Conservation (phyloP, 2,329 filamentous ascomycete species). For the Bipolaris cookei region DNA sequence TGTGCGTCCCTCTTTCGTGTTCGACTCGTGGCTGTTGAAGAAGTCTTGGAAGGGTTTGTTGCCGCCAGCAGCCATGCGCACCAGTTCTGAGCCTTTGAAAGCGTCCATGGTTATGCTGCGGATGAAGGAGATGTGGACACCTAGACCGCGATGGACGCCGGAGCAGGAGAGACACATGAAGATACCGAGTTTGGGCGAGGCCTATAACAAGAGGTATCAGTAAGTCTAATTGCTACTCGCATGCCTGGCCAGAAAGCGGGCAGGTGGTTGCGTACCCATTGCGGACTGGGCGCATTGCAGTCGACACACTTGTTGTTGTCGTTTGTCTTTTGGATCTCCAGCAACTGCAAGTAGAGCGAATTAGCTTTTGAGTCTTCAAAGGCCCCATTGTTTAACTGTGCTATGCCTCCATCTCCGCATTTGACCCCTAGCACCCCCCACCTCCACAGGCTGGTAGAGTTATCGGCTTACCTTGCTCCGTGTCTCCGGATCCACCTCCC, state of each 20-base stretch:
- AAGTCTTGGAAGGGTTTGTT: slow-evolving; percentile 88
- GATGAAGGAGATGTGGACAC: slow-evolving; percentile 98
- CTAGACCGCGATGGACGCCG: slow-evolving; percentile 90
- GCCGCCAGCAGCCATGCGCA: slow-evolving; percentile 90
- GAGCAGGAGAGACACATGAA: slow-evolving; percentile 98
- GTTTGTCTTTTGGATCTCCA: slow-evolving; percentile 87
- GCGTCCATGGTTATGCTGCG: slow-evolving; percentile 98
- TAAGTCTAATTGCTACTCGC: slow-evolving; percentile 15
- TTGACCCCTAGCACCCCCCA: slow-evolving; percentile 18
- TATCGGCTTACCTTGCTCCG: slow-evolving; percentile 76
- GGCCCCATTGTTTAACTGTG: neutral
- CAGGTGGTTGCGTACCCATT: slow-evolving; percentile 74
- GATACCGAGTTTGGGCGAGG: slow-evolving; percentile 92
- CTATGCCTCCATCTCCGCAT: slow-evolving; percentile 3
- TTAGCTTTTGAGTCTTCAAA: slow-evolving; percentile 20
- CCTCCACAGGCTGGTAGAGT: slow-evolving; percentile 10
- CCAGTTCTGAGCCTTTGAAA: slow-evolving; percentile 91
- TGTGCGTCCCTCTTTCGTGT: slow-evolving; percentile 54
- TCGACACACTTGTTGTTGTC: slow-evolving; percentile 93
- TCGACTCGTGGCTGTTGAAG: slow-evolving; percentile 68
- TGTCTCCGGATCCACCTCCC: slow-evolving; percentile 98
- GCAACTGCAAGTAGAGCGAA: slow-evolving; percentile 64
- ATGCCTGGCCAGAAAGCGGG: slow-evolving; percentile 8
- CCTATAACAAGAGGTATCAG: slow-evolving; percentile 52
- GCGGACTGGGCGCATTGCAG: slow-evolving; percentile 91